phyloP scores from a whole-genome alignment of 2,329 filamentous ascomycete genomes.

The Hortaea sp. region DNA sequence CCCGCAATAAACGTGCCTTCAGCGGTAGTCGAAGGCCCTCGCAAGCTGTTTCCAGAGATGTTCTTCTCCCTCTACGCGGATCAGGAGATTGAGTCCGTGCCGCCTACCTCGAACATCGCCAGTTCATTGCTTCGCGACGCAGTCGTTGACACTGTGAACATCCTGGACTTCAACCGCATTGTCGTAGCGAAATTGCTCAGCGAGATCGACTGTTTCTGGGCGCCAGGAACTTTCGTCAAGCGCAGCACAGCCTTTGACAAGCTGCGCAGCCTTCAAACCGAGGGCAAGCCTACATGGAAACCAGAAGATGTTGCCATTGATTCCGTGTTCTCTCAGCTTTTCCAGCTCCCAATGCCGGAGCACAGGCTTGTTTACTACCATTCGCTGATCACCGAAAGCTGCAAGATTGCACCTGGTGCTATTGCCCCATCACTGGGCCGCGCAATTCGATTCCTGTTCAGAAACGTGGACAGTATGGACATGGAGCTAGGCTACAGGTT shows the following conservation, averaged over 20 bases:
- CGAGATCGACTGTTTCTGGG: constrained; percentile 90
- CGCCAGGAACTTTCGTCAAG: constrained; percentile 82
- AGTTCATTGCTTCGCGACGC: constrained; percentile 77
- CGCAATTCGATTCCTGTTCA: constrained; percentile 85
- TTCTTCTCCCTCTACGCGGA: constrained; percentile 87
- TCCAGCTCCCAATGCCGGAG: constrained; percentile 75
- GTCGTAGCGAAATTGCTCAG: constrained; percentile 80
- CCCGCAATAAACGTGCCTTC: constrained; percentile 67
- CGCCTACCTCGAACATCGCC: constrained; percentile 63
- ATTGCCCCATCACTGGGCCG: constrained; percentile 88
- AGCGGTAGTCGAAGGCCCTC: constrained; percentile 62
- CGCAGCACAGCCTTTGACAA: constrained; percentile 88
- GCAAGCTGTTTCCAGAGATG: constrained; percentile 78
- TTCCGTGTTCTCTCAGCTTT: constrained; percentile 89
- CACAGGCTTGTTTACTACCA: constrained; percentile 97
- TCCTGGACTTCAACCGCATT: constrained; percentile 85
- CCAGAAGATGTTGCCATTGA: constrained; percentile 97
- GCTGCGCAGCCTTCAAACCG: constrained; percentile 51
- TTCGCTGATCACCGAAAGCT: constrained; percentile 84
- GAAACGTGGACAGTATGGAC: constrained; percentile 71
- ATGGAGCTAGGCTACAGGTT: constrained; percentile 80
- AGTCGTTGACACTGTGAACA: constrained; percentile 85
- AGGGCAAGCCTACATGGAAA: constrained; percentile 78
- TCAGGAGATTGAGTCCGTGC: constrained; percentile 78
- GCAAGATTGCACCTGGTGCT: constrained; percentile 91